phyloP scores from a whole-genome alignment of 1,139 yeast genomes.

The Williopsis jadinii region DNA sequence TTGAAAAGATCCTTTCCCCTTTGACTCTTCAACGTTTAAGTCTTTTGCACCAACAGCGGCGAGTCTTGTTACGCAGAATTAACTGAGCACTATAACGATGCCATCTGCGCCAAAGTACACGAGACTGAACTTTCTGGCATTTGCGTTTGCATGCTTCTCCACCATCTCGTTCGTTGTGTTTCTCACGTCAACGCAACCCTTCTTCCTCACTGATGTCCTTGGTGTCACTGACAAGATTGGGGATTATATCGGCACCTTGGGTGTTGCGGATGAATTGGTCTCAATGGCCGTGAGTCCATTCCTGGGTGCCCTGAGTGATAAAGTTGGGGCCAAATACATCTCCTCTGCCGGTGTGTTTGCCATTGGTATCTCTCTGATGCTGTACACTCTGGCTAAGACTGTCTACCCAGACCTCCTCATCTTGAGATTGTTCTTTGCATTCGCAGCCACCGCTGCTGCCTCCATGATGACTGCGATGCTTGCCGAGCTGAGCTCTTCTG shows the following conservation, averaged over 20 bases:
- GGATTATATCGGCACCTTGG: slow-evolving; percentile 49
- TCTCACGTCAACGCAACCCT: slow-evolving; percentile 61
- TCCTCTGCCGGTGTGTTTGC: slow-evolving; percentile 41
- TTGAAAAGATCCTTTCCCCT: too few relatives aligned
- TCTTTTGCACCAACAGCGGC: too few relatives aligned
- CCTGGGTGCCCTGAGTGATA: slow-evolving; percentile 58
- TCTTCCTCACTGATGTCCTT: slow-evolving; percentile 51
- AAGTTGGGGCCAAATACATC: slow-evolving; percentile 52
- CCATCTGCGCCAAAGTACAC: slow-evolving; percentile 14
- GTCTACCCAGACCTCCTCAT: slow-evolving; percentile 46
- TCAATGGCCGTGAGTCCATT: slow-evolving; percentile 53
- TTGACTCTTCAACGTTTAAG: too few relatives aligned
- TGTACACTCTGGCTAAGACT: slow-evolving; percentile 39
- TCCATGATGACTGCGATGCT: slow-evolving; percentile 44
- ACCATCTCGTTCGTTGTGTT: slow-evolving; percentile 61
- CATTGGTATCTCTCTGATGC: slow-evolving; percentile 39
- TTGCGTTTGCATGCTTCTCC: slow-evolving; percentile 33
- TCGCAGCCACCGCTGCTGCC: slow-evolving; percentile 47
- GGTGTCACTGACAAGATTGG: slow-evolving; percentile 44
- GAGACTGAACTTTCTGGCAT: slow-evolving; percentile 19
- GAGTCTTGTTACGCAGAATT: too few relatives aligned
- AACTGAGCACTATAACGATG: slow-evolving; percentile 3
- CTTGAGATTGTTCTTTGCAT: slow-evolving; percentile 49
- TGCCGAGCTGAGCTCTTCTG: slow-evolving; percentile 46
- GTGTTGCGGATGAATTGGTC: slow-evolving; percentile 56